A percentile compares a stretch with the other conserved stretches of the same genome.
These are phyloP conservation scores for Leccinum imitatum DNA, from an alignment of 768 basidiomycete species.

Conservation along the genomic window DNA sequence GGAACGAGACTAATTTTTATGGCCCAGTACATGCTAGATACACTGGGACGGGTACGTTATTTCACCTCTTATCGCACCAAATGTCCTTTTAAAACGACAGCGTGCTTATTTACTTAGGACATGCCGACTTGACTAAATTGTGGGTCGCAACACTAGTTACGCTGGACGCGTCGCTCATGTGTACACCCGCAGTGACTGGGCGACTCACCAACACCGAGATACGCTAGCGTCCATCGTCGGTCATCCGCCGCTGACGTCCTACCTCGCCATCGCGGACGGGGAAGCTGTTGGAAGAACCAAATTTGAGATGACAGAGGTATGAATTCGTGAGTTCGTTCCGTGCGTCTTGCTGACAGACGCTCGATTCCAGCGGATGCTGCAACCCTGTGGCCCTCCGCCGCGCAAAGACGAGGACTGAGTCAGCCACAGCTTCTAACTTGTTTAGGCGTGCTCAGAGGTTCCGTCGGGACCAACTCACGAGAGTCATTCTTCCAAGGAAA, in stretches of 20 bases:
- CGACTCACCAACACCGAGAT: constrained; percentile 96
- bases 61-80: not conserved
- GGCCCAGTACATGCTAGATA: constrained; percentile 88
- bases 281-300: constrained; percentile 86
- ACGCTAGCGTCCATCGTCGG: constrained; percentile 92
- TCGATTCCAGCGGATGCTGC: constrained; percentile 75
- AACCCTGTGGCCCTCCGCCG: constrained; percentile 91
- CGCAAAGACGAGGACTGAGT: constrained; percentile 74
- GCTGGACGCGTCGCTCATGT: constrained; percentile 11
- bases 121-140: constrained; percentile 97
- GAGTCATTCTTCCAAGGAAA: too few relatives aligned
- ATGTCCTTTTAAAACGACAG: constrained; percentile 9
- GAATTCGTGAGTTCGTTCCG: not conserved
- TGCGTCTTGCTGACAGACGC: constrained; percentile 24
- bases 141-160: constrained; percentile 41
- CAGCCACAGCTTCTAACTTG: constrained; percentile 17
- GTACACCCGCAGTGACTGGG: constrained; percentile 74
- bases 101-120: constrained; percentile 50
- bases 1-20: constrained; percentile 8
- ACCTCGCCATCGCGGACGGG: constrained; percentile 90
- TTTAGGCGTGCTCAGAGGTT: too few relatives aligned
- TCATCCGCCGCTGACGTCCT: constrained; percentile 82
- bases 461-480: too few relatives aligned
- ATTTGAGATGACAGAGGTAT: constrained; percentile 96
- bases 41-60: constrained; percentile 82